Conservation (phyloP, 805 yeast species). For the Hanseniaspora pseudoguilliermondii region DNA sequence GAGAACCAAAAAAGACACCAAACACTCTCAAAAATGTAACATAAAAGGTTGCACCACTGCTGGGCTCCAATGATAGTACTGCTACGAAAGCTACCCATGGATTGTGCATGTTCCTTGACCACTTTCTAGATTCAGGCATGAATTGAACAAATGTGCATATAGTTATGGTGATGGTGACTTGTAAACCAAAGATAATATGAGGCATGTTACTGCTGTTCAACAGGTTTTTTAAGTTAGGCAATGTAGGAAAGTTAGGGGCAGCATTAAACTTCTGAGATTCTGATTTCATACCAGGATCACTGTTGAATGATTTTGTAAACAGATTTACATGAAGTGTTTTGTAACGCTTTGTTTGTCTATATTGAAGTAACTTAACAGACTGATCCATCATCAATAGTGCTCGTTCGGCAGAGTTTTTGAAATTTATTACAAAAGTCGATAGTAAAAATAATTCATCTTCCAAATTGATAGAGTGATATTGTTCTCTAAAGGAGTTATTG, state of each 20-base stretch:
- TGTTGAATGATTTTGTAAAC: slow-evolving; percentile 19
- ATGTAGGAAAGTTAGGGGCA: slow-evolving; percentile 2
- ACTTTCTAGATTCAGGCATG: slow-evolving; percentile 33
- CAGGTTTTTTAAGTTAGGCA: slow-evolving; percentile 2
- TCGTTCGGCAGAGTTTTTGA: slow-evolving; percentile 30
- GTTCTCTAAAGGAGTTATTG: neutral
- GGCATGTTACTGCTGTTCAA: slow-evolving; percentile 16
- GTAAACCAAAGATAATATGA: slow-evolving; percentile 36
- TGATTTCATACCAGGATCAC: slow-evolving; percentile 17
- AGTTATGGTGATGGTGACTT: slow-evolving; percentile 35
- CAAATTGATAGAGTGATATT: slow-evolving; percentile 29
- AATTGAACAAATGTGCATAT: slow-evolving; percentile 41
- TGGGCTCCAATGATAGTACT: slow-evolving; percentile 37
- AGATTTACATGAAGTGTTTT: slow-evolving; percentile 30
- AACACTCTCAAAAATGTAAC: slow-evolving; percentile 36
- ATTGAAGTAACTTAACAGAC: slow-evolving; percentile 23
- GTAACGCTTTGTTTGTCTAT: slow-evolving; percentile 25
- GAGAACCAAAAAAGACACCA: slow-evolving; percentile 36
- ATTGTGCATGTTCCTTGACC: slow-evolving; percentile 39
- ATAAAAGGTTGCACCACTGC: slow-evolving; percentile 39
- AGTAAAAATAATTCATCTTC: slow-evolving; percentile 39
- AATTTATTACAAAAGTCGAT: slow-evolving; percentile 38
- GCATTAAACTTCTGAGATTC: slow-evolving; percentile 25
- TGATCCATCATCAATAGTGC: slow-evolving; percentile 26
- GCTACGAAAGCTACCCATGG: slow-evolving; percentile 45